These are phyloP conservation scores for Hysterium pulicare DNA, from an alignment of 2,329 filamentous ascomycete species.

Conservation along the genomic window DNA sequence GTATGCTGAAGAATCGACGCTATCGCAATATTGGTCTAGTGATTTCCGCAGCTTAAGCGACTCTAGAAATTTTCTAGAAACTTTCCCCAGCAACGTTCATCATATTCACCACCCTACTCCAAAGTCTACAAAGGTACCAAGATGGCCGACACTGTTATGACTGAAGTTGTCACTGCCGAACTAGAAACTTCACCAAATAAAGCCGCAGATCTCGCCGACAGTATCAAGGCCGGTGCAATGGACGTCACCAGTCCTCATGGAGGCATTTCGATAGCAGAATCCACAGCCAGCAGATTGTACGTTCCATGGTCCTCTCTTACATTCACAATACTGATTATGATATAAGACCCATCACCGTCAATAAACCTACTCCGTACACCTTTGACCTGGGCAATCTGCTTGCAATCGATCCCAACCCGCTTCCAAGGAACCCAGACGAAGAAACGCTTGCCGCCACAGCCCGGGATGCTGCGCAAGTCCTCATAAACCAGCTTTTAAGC, in stretches of 20 bases:
- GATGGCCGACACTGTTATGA: constrained; percentile 32
- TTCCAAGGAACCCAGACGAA: constrained; percentile 61
- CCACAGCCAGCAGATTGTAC: constrained; percentile 30
- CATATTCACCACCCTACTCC: neutral
- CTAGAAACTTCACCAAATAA: constrained; percentile 14
- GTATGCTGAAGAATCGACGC: no score
- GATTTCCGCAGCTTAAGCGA: constrained; percentile 9
- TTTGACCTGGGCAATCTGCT: constrained; percentile 89
- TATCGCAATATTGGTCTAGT: no score
- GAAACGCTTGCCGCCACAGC: constrained; percentile 68
- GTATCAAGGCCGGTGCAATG: constrained; percentile 32
- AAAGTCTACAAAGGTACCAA: constrained; percentile 1
- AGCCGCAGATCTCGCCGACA: constrained; percentile 24
- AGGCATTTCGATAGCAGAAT: constrained; percentile 30
- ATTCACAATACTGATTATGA: neutral
- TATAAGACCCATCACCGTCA: constrained; percentile 32
- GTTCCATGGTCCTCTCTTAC: constrained; percentile 3
- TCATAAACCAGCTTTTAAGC: constrained; percentile 91
- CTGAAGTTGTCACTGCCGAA: constrained; percentile 22
- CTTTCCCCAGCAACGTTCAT: neutral
- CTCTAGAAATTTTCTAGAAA: neutral
- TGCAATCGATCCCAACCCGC: constrained; percentile 81
- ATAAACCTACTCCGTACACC: constrained; percentile 84
- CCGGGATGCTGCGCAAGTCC: constrained; percentile 83
- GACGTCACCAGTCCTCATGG: constrained; percentile 25